Evolutionary conservation across 371 early-diverging fungal species (phyloP).

Genomic region (Actinomortierella ambigua): DNA sequence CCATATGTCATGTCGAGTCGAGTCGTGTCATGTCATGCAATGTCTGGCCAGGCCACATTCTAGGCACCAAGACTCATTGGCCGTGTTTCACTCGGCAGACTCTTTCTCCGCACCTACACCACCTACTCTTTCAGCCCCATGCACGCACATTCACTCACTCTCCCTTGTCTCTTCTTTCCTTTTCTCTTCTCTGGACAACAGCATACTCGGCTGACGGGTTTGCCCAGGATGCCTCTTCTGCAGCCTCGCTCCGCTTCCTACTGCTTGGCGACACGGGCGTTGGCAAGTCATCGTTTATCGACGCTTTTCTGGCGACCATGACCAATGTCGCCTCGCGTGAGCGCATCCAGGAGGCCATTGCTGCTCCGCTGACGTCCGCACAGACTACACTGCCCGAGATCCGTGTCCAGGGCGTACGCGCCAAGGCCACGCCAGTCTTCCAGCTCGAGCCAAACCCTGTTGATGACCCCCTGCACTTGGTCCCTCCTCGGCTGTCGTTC

Average conservation of each 20-base stretch:
- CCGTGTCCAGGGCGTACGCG: conserved; percentile 11
- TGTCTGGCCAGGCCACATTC: no score
- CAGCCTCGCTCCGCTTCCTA: conserved; percentile 24
- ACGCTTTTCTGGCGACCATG: conserved; percentile 18
- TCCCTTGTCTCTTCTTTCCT: background rate
- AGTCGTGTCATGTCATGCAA: no score
- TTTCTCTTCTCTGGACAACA: background rate
- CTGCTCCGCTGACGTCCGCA: conserved; percentile 13
- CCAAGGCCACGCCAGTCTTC: conserved; percentile 18
- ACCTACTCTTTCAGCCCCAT: no score
- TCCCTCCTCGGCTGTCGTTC: conserved; percentile 19
- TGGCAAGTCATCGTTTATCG: conserved; percentile 27
- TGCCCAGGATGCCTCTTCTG: conserved; percentile 17
- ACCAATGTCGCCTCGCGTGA: conserved; percentile 14
- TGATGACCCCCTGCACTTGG: conserved; percentile 23
- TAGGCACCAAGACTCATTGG: no score
- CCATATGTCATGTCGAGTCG: no score
- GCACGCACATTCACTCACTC: background rate
- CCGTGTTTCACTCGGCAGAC: no score
- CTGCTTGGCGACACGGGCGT: conserved; percentile 37
- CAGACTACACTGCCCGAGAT: conserved; percentile 9
- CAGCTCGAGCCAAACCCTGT: background rate
- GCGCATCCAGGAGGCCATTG: conserved; percentile 8
- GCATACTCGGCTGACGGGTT: conserved; percentile 11
- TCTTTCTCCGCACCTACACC: no score